These are phyloP conservation scores for Hypoxylon sp. DNA, from an alignment of 2,329 filamentous ascomycete species.

Conservation along the genomic window DNA sequence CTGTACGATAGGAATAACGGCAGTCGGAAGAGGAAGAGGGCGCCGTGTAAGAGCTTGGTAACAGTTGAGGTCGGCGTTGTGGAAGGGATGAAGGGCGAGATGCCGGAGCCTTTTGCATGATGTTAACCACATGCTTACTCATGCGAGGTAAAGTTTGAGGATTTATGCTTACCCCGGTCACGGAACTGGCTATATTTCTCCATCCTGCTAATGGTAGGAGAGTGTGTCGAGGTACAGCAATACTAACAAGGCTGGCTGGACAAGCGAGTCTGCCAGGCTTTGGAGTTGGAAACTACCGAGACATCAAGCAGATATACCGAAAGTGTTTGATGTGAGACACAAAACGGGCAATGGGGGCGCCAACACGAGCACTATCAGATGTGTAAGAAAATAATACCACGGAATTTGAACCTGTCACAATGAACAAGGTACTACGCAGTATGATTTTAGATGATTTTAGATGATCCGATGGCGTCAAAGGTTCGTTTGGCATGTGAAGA, in stretches of 20 bases:
- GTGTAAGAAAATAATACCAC: conserved; percentile 12
- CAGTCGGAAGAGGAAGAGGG: conserved; percentile 85
- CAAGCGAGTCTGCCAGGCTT: conserved; percentile 18
- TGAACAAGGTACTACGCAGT: conserved; percentile 3
- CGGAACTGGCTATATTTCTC: conserved; percentile 96
- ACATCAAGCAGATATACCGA: conserved; percentile 33
- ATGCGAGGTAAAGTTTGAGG: neutral
- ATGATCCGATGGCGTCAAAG: conserved; percentile 25
- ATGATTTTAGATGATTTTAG: neutral
- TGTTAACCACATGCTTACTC: conserved; percentile 21
- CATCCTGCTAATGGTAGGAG: conserved; percentile 66
- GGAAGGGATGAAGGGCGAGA: conserved; percentile 93
- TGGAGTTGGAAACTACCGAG: conserved; percentile 34
- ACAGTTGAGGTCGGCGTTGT: conserved; percentile 74
- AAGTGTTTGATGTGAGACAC: neutral
- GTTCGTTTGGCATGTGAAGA: conserved; percentile 41
- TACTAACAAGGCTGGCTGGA: conserved; percentile 1
- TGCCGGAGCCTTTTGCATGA: conserved; percentile 80
- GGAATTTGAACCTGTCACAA: conserved; percentile 27
- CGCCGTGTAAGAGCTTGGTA: conserved; percentile 74
- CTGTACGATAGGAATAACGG: conserved; percentile 80
- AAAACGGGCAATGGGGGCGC: conserved; percentile 11
- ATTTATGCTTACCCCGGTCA: conserved; percentile 77
- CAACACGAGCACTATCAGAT: conserved; percentile 9
- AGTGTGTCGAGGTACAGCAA: neutral